Conservation (phyloP, 768 basidiomycete species). For the Aureoboletus auriporus region DNA sequence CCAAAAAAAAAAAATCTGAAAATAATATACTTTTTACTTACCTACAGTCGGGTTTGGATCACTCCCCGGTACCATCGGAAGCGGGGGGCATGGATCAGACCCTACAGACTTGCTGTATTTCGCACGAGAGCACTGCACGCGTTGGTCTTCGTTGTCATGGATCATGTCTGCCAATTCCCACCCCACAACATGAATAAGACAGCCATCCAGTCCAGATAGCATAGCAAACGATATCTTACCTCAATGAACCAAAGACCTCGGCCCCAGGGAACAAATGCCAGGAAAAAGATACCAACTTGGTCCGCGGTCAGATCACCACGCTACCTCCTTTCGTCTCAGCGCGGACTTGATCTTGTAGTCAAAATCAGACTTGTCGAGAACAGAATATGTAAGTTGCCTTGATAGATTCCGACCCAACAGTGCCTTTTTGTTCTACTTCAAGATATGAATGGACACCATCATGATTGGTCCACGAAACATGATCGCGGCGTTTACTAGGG, state of each 20-base stretch:
- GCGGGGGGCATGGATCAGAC: too few species aligned
- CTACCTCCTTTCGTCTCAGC: conserved; percentile 18
- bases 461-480: conserved; percentile 16
- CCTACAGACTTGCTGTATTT: not conserved
- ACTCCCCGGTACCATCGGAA: too few species aligned
- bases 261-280: conserved; percentile 20
- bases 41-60: too few species aligned
- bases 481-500: conserved; percentile 10
- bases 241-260: conserved; percentile 16
- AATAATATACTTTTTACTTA: too few species aligned
- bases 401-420: conserved; percentile 3
- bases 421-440: conserved; percentile 1
- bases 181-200: not conserved
- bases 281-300: conserved; percentile 2
- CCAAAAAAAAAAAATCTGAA: too few species aligned
- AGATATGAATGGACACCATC: conserved; percentile 1
- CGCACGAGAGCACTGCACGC: not conserved
- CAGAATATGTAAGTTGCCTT: not conserved
- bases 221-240: conserved; percentile 15
- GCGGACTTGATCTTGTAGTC: conserved; percentile 8
- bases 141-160: not conserved
- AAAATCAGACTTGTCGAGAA: conserved; percentile 25
- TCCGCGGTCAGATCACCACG: conserved; percentile 22
- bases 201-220: not conserved
- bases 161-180: conserved; percentile 5